phyloP scores from a whole-genome alignment of 495 filamentous ascomycete genomes.

The Tuber melanosporum region DNA sequence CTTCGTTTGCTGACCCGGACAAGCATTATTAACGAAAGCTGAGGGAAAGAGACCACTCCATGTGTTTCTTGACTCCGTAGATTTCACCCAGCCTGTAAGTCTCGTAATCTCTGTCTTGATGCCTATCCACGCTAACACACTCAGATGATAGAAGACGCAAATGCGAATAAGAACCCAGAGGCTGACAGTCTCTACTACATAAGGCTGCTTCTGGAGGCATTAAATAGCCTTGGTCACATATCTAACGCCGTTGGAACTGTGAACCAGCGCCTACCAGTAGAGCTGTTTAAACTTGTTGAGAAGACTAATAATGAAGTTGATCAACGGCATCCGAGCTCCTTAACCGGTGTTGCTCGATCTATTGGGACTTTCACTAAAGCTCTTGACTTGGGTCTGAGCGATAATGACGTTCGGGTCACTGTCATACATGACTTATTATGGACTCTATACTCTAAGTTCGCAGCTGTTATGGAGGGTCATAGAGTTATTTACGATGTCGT shows the following conservation, averaged over 20 bases:
- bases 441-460: conserved; percentile 93
- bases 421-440: conserved; percentile 83
- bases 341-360: conserved; percentile 44
- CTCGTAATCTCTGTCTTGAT: background rate
- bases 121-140: conserved; percentile 10
- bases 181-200: conserved; percentile 92
- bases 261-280: conserved; percentile 86
- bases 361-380: conserved; percentile 53
- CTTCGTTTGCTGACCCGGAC: conserved; percentile 10
- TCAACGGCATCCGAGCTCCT: conserved; percentile 71
- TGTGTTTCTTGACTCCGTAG: conserved; percentile 69
- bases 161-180: conserved; percentile 77
- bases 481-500: conserved; percentile 88
- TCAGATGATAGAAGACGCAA: conserved; percentile 69
- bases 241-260: conserved; percentile 80
- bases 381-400: conserved; percentile 57
- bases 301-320: conserved; percentile 91
- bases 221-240: conserved; percentile 79
- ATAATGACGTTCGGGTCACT: conserved; percentile 65
- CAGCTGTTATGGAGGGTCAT: conserved; percentile 92
- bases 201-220: conserved; percentile 73
- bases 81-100: conserved; percentile 52
- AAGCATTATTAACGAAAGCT: conserved; percentile 28
- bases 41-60: conserved; percentile 61
- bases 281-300: conserved; percentile 88